These are phyloP conservation scores for Cutaneotrichosporon sp. DNA, from an alignment of 1,284 basidiomycete species.

Conservation along the genomic window DNA sequence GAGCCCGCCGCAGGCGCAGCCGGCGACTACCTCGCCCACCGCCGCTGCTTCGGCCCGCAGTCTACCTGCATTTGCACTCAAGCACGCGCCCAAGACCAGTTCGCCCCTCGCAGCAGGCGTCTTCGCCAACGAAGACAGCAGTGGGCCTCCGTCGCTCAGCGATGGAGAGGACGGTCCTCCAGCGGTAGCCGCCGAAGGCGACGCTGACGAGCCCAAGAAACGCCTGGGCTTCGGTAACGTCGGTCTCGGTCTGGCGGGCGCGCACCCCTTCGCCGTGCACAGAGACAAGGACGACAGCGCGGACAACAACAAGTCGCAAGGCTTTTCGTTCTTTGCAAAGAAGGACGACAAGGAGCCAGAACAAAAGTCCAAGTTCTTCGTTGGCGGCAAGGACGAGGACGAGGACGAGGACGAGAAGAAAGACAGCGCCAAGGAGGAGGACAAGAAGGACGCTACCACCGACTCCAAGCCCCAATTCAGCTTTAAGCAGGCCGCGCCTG, in stretches of 20 bases:
- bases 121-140: slow-evolving; percentile 1
- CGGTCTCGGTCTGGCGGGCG: slow-evolving; percentile 8
- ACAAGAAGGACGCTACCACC: background rate
- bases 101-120: slow-evolving; percentile 28
- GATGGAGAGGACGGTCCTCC: background rate
- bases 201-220: background rate
- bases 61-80: slow-evolving; percentile 12
- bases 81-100: slow-evolving; percentile 39
- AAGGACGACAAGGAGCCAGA: background rate
- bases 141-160: background rate
- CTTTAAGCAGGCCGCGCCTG: background rate
- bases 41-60: too few species aligned
- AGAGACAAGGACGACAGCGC: background rate
- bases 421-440: background rate
- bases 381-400: background rate
- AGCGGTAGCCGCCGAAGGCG: background rate
- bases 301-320: background rate
- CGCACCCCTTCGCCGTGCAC: slow-evolving; percentile 3
- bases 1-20: slow-evolving; percentile 8
- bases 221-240: background rate
- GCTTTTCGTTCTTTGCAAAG: background rate
- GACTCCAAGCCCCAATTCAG: too few species aligned
- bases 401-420: background rate
- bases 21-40: background rate
- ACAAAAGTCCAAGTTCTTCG: background rate